These are phyloP conservation scores for Hypholoma sublateritium DNA, from an alignment of 768 basidiomycete species.

Conservation along the genomic window DNA sequence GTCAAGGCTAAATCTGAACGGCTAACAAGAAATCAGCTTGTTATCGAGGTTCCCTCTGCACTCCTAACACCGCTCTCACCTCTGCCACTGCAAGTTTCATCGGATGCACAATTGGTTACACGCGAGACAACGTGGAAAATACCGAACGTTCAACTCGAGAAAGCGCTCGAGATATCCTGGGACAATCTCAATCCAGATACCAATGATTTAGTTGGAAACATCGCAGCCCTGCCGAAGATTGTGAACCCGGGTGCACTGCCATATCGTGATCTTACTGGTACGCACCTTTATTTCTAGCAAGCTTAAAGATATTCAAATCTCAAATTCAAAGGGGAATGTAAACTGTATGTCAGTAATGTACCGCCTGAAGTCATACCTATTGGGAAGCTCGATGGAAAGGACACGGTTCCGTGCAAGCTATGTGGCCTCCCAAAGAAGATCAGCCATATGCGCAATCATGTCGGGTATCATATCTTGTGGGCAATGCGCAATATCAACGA, in stretches of 20 bases:
- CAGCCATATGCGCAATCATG: constrained; percentile 16
- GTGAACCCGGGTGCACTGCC: too few species aligned
- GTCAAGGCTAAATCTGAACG: not conserved
- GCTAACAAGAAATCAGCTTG: not conserved
- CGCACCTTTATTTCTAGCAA: too few species aligned
- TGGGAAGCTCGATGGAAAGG: not conserved
- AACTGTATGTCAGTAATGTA: too few species aligned
- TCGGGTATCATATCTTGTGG: constrained; percentile 14
- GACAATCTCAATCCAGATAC: too few species aligned
- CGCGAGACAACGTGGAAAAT: too few species aligned
- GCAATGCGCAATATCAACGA: not conserved
- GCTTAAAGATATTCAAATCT: too few species aligned
- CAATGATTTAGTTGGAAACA: too few species aligned
- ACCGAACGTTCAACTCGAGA: not conserved
- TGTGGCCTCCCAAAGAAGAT: not conserved
- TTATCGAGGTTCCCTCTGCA: not conserved
- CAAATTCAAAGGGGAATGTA: too few species aligned
- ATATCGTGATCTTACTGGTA: too few species aligned
- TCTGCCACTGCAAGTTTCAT: too few species aligned
- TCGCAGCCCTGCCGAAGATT: too few species aligned
- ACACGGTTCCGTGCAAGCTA: not conserved
- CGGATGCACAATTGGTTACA: not conserved
- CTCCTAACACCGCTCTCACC: not conserved
- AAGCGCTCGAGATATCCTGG: too few species aligned
- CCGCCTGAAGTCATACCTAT: not conserved